phyloP scores from a whole-genome alignment of 1,284 basidiomycete genomes.

The Ustilago crameri region DNA sequence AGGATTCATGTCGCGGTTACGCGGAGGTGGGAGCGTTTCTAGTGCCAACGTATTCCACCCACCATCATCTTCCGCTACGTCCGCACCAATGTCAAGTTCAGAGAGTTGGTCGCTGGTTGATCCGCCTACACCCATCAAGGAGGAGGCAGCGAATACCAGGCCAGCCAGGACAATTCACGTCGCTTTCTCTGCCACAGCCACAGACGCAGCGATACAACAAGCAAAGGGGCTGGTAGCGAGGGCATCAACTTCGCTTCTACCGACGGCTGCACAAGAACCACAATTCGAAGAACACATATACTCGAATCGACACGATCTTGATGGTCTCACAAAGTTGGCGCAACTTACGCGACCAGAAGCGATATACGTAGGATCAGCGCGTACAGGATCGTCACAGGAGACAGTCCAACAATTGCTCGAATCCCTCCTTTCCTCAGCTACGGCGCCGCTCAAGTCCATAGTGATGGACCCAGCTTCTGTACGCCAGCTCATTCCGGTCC shows the following conservation, averaged over 20 bases:
- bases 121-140: slow-evolving; percentile 18
- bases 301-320: slow-evolving; percentile 7
- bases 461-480: slow-evolving; percentile 24
- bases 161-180: slow-evolving; percentile 8
- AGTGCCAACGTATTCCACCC: slow-evolving; percentile 17
- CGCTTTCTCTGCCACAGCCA: slow-evolving; percentile 13
- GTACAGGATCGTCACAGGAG: not conserved
- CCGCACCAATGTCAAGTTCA: slow-evolving; percentile 19
- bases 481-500: slow-evolving; percentile 9
- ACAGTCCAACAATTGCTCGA: slow-evolving; percentile 7
- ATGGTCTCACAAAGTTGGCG: not conserved
- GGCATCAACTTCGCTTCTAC: slow-evolving; percentile 5
- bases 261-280: not conserved
- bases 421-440: slow-evolving; percentile 1
- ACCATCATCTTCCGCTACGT: not conserved
- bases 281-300: slow-evolving; percentile 8
- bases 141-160: not conserved
- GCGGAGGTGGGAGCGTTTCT: slow-evolving; percentile 22
- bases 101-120: slow-evolving; percentile 38
- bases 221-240: slow-evolving; percentile 12
- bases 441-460: slow-evolving; percentile 1
- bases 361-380: slow-evolving; percentile 27
- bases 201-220: slow-evolving; percentile 5
- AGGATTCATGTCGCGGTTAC: slow-evolving; percentile 39
- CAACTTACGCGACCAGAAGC: slow-evolving; percentile 9